These are phyloP conservation scores for Terfezia claveryi DNA, from an alignment of 495 filamentous ascomycete species.

Conservation along the genomic window DNA sequence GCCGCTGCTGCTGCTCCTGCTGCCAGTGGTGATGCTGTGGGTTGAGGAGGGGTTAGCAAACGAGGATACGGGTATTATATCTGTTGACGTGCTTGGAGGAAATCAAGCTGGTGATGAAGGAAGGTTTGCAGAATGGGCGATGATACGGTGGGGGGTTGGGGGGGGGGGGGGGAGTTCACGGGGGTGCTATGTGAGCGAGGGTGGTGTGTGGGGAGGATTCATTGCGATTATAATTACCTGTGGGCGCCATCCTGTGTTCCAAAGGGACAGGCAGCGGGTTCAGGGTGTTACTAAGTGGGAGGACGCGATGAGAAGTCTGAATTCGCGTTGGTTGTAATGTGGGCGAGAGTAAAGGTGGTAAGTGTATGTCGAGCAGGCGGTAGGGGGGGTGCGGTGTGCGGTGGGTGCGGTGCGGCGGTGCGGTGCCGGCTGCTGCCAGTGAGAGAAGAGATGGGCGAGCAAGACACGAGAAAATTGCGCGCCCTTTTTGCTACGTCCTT, in stretches of 20 bases:
- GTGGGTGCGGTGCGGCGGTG: not conserved
- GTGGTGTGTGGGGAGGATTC: too few species aligned
- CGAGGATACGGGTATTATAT: not conserved
- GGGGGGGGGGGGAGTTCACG: not conserved
- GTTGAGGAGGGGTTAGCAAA: not conserved
- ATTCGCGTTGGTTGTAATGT: too few species aligned
- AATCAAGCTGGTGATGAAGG: not conserved
- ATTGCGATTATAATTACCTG: not conserved
- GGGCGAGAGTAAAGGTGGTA: too few species aligned
- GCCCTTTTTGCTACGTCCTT: too few species aligned
- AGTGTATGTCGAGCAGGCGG: not conserved
- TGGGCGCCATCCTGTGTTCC: not conserved
- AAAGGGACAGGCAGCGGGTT: not conserved
- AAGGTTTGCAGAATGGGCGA: not conserved
- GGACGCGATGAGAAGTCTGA: constrained; percentile 1
- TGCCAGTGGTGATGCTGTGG: not conserved
- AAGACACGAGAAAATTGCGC: too few species aligned
- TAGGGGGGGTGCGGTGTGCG: not conserved
- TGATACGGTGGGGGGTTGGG: not conserved
- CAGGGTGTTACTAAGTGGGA: not conserved
- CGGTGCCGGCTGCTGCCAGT: not conserved
- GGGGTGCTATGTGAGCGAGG: too few species aligned
- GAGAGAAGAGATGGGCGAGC: too few species aligned
- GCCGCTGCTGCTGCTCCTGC: not conserved
- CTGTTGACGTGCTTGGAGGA: not conserved